Evolutionary conservation across 1,139 yeast species (phyloP).

Genomic region (Geotrichum siamense): DNA sequence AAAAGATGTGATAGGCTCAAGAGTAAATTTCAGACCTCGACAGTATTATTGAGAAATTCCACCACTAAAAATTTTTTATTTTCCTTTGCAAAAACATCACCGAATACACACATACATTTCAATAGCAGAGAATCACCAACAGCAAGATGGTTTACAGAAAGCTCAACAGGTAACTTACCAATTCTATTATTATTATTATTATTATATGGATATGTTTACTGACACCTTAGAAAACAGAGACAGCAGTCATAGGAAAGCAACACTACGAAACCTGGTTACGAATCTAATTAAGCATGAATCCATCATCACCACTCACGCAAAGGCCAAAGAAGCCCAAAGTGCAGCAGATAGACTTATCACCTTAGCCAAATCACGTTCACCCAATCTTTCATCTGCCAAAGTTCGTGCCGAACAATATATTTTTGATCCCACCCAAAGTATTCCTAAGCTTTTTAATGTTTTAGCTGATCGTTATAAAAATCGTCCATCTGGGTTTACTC

Average conservation of each 20-base stretch:
- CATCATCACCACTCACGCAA: slow-evolving; percentile 62
- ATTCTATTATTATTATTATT: no score
- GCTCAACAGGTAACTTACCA: slow-evolving; percentile 18
- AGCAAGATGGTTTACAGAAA: slow-evolving; percentile 19
- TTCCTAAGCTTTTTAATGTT: slow-evolving; percentile 60
- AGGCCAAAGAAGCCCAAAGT: slow-evolving; percentile 59
- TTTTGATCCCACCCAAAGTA: slow-evolving; percentile 38
- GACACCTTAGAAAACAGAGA: slow-evolving; percentile 22
- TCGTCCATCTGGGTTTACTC: slow-evolving; percentile 77
- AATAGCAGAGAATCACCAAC: no score
- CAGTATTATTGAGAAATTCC: no score
- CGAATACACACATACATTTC: no score
- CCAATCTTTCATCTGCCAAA: slow-evolving; percentile 24
- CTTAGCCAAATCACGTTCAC: slow-evolving; percentile 38
- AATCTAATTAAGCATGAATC: slow-evolving; percentile 63
- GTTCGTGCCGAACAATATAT: slow-evolving; percentile 26
- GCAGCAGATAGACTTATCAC: slow-evolving; percentile 51
- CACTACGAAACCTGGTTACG: slow-evolving; percentile 55
- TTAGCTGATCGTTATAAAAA: slow-evolving; percentile 54
- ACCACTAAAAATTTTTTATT: slow-evolving; percentile 6
- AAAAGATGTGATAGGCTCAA: slow-evolving; percentile 5
- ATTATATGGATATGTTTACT: neutral
- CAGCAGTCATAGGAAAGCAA: slow-evolving; percentile 46
- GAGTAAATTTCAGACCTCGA: slow-evolving; percentile 4
- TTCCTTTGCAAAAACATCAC: no score